Evolutionary conservation across 352 stramenopile species (phyloP), one percentile per base, ranked within the genome.

Genomic region (Globisporangium nodosum): DNA sequence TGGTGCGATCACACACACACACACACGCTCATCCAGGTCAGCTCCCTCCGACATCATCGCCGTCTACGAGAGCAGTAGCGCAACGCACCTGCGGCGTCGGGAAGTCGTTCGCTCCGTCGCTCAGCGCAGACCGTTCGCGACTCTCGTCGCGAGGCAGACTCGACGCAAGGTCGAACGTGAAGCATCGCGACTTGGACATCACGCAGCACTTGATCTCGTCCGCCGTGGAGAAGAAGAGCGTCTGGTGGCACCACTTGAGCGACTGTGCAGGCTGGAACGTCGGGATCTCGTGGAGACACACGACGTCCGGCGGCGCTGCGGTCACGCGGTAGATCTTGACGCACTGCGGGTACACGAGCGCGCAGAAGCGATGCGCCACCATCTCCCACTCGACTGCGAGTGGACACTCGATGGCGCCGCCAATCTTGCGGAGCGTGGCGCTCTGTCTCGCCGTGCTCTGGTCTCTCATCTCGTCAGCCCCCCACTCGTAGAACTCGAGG

Each of bases 401-500:
- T 13, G 82, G 82, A 37, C 78, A 85, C n/a, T 82, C 71, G 9
- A 90, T 64, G 5, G 51, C 46, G 4, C 58, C 35, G 27, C 69
- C 67, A 24, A 81, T 56, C 51, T 67, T 66, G 37, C 60, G 60
- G 15, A 79, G 39, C 2, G 39, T 54, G 16, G 49, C 52, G 39
- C 58, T 64, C 11, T 60, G 27, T 11, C 30, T 48, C 7, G 43
- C 24, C 54, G 65, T 70, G 27, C 21, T 51, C 9, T 73, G 49
- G 3, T 18, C 11, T 0, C 31, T 43, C 18, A 52, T 68, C 7
- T 49, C 30, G 11, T 66, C 35, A 59, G 9, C 13, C 39, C 68
- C 69, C 82, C 82, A 92, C 18, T 87, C 75, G 48, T 89, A 92
- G 39, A 92, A 92, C 40, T 92, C 82, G 24, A 92, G 57, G 27